Conservation (phyloP, 75 land plant genomes). For the Cryptomeria japonica region DNA sequence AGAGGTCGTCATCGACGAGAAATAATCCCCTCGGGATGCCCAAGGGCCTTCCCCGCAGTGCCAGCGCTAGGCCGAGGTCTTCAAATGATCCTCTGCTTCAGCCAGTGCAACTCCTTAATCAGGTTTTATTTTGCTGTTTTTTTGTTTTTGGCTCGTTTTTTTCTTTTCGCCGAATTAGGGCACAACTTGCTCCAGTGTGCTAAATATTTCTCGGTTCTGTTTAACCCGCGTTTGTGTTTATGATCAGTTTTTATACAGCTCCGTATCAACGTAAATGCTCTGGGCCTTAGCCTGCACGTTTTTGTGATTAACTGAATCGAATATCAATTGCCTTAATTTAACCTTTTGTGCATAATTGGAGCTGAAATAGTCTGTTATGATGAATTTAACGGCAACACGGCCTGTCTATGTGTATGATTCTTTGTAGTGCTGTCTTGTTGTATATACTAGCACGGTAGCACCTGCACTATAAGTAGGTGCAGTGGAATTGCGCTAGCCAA, state of each 20-base stretch:
- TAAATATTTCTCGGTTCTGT: neutral
- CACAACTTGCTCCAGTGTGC: neutral
- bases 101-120: slow-evolving; percentile 72
- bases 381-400: no score
- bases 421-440: no score
- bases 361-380: neutral
- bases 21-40: slow-evolving; percentile 23
- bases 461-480: no score
- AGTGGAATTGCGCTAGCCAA: no score
- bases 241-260: neutral
- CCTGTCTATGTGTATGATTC: no score
- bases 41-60: slow-evolving; percentile 66
- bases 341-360: neutral
- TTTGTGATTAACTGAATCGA: neutral
- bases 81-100: slow-evolving; percentile 63
- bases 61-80: slow-evolving; percentile 71
- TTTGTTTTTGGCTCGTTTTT: neutral
- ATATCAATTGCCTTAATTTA: neutral
- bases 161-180: neutral
- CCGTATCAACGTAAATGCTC: neutral
- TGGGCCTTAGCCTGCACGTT: neutral
- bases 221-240: neutral
- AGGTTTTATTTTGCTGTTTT: slow-evolving; percentile 28
- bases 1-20: slow-evolving; percentile 66
- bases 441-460: no score